phyloP scores from a whole-genome alignment of 2,329 filamentous ascomycete genomes.

The Pseudogymnoascus sp. region DNA sequence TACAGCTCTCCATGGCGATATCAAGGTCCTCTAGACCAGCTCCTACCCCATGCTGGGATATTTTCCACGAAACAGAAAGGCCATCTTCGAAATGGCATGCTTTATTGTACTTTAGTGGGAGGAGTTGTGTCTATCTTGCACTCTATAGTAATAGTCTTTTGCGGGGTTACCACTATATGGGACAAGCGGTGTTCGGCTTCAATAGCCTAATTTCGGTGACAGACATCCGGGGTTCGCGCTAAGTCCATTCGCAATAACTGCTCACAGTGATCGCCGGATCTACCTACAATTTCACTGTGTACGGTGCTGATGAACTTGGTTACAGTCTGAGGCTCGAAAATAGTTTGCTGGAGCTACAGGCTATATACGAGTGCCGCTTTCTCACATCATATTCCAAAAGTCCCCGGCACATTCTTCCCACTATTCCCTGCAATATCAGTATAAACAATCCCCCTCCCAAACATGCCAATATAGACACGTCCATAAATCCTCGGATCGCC shows the following conservation, averaged over 20 bases:
- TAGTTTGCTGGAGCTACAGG: background rate
- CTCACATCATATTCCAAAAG: conserved; percentile 9
- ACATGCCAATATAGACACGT: conserved; percentile 14
- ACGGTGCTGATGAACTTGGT: background rate
- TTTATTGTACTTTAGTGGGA: background rate
- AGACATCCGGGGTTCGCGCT: background rate
- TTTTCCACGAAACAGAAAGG: conserved; percentile 7
- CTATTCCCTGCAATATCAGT: conserved; percentile 11
- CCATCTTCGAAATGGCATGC: background rate
- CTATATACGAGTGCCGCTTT: background rate
- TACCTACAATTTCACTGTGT: background rate
- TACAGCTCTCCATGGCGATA: background rate
- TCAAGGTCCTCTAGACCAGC: background rate
- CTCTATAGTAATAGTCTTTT: background rate
- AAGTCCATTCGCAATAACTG: background rate
- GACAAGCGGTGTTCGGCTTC: background rate
- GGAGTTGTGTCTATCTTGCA: background rate
- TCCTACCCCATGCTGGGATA: background rate
- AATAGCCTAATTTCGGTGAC: background rate
- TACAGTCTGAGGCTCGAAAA: background rate
- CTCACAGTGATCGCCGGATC: background rate
- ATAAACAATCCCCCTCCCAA: conserved; percentile 15
- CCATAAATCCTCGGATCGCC: conserved; percentile 14
- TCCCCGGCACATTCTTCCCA: conserved; percentile 7
- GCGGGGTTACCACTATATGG: background rate